Percentiles rank a stretch among this genome's conserved stretches.
Conservation (phyloP, 768 basidiomycete genomes). For the Termitomyces sp. region DNA sequence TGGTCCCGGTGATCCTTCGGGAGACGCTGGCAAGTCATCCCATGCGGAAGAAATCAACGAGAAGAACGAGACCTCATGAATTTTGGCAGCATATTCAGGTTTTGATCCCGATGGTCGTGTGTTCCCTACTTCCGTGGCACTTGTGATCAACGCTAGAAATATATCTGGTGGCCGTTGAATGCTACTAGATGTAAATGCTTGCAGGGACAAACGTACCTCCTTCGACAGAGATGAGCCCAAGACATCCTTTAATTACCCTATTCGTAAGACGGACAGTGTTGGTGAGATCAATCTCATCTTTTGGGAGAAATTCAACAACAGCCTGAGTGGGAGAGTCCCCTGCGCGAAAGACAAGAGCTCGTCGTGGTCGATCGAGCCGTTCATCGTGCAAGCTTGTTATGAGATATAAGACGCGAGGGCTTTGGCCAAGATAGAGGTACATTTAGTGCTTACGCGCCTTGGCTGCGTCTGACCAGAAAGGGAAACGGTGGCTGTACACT, state of each 20-base stretch:
- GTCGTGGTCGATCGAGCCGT: conserved; percentile 51
- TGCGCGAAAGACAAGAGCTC: conserved; percentile 71
- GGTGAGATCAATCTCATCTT: conserved; percentile 65
- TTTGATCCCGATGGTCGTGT: conserved; percentile 54
- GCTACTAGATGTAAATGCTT: not conserved
- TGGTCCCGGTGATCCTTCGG: conserved; percentile 46
- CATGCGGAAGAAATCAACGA: conserved; percentile 80
- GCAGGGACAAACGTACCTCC: conserved; percentile 45
- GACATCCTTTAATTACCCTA: conserved; percentile 74
- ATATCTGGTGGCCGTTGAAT: conserved; percentile 52
- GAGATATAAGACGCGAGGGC: conserved; percentile 69
- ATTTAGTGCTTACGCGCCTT: conserved; percentile 36
- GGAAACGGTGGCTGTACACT: not conserved
- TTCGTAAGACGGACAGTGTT: conserved; percentile 65
- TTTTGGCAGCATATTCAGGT: conserved; percentile 72
- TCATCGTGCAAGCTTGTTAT: conserved; percentile 70
- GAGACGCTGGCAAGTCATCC: conserved; percentile 68
- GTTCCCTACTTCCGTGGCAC: conserved; percentile 73
- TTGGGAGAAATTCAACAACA: conserved; percentile 82
- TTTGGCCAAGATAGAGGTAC: conserved; percentile 71
- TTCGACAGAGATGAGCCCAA: conserved; percentile 76
- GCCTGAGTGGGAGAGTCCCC: conserved; percentile 58
- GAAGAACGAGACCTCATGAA: conserved; percentile 88
- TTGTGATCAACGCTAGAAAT: conserved; percentile 80
- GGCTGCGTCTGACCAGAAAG: not conserved